Percentiles rank a stretch among this genome's conserved stretches.
Conservation (phyloP, 495 filamentous ascomycete species). For the Aspergillus taichungensis region DNA sequence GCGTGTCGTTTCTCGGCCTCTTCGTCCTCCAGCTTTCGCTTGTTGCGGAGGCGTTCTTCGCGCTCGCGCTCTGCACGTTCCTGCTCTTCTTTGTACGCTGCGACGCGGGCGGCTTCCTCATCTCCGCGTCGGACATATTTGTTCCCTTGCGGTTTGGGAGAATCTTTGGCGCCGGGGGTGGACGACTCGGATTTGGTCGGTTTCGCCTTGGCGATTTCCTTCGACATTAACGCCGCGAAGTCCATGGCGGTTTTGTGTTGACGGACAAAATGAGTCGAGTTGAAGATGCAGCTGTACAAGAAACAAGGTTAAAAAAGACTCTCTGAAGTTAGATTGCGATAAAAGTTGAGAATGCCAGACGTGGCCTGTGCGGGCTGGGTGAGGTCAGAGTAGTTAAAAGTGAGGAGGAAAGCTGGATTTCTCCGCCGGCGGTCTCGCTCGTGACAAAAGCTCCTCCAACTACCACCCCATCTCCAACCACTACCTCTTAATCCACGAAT, state of each 20-base stretch:
- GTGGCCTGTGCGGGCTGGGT: too few relatives aligned
- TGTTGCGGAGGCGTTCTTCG: conserved; percentile 55
- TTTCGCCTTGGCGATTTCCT: conserved; percentile 77
- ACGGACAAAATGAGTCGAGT: background rate
- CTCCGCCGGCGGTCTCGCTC: too few relatives aligned
- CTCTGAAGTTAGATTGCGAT: background rate
- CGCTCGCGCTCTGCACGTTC: conserved; percentile 56
- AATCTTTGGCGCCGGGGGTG: conserved; percentile 14
- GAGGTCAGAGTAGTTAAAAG: too few relatives aligned
- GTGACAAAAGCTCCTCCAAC: too few relatives aligned
- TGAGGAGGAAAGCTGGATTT: too few relatives aligned
- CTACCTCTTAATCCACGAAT: background rate
- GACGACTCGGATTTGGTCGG: conserved; percentile 14
- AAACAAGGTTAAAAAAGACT: background rate
- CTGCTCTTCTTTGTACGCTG: conserved; percentile 75
- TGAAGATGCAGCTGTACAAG: background rate
- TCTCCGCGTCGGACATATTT: conserved; percentile 88
- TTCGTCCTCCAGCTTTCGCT: conserved; percentile 88
- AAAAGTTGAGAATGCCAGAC: background rate
- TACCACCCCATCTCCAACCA: background rate
- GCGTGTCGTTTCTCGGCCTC: conserved; percentile 56
- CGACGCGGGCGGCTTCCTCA: conserved; percentile 70
- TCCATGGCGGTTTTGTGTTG: conserved; percentile 56
- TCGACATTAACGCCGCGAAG: conserved; percentile 84
- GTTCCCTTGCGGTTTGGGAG: conserved; percentile 37